Conservation (phyloP, 2,329 filamentous ascomycete species). For the Pseudopithomyces chartarum region DNA sequence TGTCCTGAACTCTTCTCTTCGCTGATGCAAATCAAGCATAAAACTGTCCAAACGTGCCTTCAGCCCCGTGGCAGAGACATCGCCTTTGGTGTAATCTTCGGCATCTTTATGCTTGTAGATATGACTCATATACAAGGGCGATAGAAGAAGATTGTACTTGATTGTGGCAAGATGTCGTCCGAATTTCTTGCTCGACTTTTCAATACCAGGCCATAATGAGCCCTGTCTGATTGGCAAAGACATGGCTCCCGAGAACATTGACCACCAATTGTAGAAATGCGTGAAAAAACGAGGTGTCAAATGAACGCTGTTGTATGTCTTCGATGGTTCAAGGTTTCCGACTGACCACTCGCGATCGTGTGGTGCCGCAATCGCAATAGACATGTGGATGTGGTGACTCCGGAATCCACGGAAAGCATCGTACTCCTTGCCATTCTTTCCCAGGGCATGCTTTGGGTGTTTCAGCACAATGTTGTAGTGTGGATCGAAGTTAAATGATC, state of each 20-base stretch:
- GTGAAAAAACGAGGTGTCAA: slow-evolving; percentile 95
- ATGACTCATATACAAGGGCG: slow-evolving; percentile 91
- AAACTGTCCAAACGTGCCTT: slow-evolving; percentile 96
- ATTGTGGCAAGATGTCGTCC: slow-evolving; percentile 96
- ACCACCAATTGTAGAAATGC: slow-evolving; percentile 98
- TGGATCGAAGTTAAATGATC: slow-evolving; percentile 86
- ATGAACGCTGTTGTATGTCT: slow-evolving; percentile 96
- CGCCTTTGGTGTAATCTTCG: slow-evolving; percentile 78
- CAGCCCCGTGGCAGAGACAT: slow-evolving; percentile 90
- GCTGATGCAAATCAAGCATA: slow-evolving; percentile 94
- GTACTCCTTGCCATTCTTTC: slow-evolving; percentile 64
- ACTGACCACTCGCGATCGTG: slow-evolving; percentile 85
- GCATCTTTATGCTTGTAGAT: slow-evolving; percentile 98
- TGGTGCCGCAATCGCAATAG: slow-evolving; percentile 86
- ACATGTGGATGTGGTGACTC: slow-evolving; percentile 95
- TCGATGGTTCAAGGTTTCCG: slow-evolving; percentile 73
- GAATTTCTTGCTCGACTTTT: slow-evolving; percentile 99
- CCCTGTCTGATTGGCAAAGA: slow-evolving; percentile 94
- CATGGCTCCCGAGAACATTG: slow-evolving; percentile 92
- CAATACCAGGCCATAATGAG: slow-evolving; percentile 84
- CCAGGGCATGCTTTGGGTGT: slow-evolving; percentile 74
- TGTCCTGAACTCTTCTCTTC: slow-evolving; percentile 88
- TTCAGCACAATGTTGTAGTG: slow-evolving; percentile 92
- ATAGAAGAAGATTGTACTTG: slow-evolving; percentile 93
- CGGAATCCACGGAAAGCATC: slow-evolving; percentile 97